phyloP scores from a whole-genome alignment of 257 asterid genomes.

The Ocimum tenuiflorum region DNA sequence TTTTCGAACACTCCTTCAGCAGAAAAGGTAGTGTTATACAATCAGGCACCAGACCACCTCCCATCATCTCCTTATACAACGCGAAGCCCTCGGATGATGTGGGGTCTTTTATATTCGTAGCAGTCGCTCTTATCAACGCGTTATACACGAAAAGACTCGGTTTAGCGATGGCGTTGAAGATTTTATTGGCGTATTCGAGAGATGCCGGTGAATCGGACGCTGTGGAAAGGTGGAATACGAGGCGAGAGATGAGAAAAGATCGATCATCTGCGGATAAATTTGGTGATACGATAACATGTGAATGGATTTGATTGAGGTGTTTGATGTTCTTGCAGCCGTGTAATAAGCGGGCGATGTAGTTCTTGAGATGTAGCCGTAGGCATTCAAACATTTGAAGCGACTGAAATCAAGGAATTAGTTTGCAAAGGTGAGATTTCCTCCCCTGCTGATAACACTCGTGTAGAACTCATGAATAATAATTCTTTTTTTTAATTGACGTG shows the following conservation, averaged over 20 bases:
- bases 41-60: conserved; percentile 37
- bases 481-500: no score
- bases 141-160: conserved; percentile 55
- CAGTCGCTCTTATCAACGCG: conserved; percentile 63
- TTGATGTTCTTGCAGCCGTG: conserved; percentile 44
- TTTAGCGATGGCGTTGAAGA: conserved; percentile 33
- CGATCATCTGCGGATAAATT: conserved; percentile 32
- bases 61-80: conserved; percentile 47
- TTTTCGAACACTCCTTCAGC: conserved; percentile 57
- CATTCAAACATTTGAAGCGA: conserved; percentile 33
- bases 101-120: conserved; percentile 39
- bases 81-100: conserved; percentile 28
- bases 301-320: conserved; percentile 51
- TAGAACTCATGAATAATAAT: no score
- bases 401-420: neutral
- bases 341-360: conserved; percentile 30
- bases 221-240: conserved; percentile 47
- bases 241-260: conserved; percentile 52
- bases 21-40: conserved; percentile 57
- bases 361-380: conserved; percentile 30
- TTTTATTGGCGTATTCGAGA: conserved; percentile 36
- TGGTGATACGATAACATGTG: conserved; percentile 43
- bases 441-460: no score
- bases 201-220: conserved; percentile 33
- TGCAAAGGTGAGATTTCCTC: no score